Percentiles rank a stretch among this genome's conserved stretches.
phyloP scores from a whole-genome alignment of 768 basidiomycete genomes.

The Phlegmacium glaucopus region DNA sequence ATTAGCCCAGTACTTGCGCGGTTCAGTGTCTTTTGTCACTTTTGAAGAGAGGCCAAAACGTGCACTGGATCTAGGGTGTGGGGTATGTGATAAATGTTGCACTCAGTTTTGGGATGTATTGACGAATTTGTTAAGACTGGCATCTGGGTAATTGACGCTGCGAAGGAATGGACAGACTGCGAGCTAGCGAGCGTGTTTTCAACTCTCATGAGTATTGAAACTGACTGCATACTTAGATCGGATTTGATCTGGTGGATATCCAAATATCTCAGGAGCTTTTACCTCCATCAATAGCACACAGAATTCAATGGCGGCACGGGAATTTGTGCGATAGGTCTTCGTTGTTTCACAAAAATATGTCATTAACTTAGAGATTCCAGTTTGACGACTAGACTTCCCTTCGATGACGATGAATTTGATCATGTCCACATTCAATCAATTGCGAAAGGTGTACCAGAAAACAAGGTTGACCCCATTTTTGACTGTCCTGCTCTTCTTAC shows the following conservation, averaged over 20 bases:
- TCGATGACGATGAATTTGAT: conserved; percentile 82
- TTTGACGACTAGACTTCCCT: conserved; percentile 72
- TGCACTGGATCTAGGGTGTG: conserved; percentile 70
- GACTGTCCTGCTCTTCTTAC: conserved; percentile 2
- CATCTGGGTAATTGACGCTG: conserved; percentile 70
- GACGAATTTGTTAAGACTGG: conserved; percentile 43
- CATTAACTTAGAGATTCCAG: conserved; percentile 31
- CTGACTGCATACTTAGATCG: conserved; percentile 44
- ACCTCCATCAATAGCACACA: conserved; percentile 46
- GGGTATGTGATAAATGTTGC: conserved; percentile 45
- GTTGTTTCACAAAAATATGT: neutral
- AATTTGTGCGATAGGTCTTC: conserved; percentile 54
- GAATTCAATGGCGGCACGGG: conserved; percentile 72
- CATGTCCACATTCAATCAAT: conserved; percentile 71
- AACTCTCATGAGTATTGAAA: neutral
- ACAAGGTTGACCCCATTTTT: conserved; percentile 43
- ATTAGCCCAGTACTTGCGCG: conserved; percentile 44
- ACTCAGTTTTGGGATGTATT: neutral
- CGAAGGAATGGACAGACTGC: conserved; percentile 65
- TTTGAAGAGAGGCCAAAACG: conserved; percentile 50
- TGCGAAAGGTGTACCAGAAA: conserved; percentile 69
- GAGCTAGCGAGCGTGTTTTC: conserved; percentile 47
- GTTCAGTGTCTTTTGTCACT: conserved; percentile 58
- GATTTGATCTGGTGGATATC: conserved; percentile 75
- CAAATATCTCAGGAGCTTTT: conserved; percentile 58